Base-by-base conservation (phyloP, 2,329 filamentous ascomycete species). In the Geoglossum cookeanum region DNA sequence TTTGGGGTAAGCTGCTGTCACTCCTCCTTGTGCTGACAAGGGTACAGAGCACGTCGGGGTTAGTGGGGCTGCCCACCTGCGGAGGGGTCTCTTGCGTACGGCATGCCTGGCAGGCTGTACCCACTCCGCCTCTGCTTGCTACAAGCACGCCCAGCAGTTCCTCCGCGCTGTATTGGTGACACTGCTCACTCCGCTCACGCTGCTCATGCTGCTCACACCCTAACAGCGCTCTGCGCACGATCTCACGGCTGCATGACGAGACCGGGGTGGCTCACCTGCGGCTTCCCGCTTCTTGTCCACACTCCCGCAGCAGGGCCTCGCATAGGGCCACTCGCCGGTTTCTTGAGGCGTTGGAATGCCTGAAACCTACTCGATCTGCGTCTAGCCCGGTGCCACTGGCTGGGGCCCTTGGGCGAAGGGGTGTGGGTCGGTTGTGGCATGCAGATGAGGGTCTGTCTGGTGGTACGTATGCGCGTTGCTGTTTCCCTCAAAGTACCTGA, bases 101-200 rank as follows among this genome's bases (percentile, higher is more conserved):
- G 7, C 15, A 37, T 32, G 44, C 30, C 54, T 55, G 35, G 35
- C 35, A 56, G 54, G 53, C 58, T 57, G 15, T 57, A 58, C 52
- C 54, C 22, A 35, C 30, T 22, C 51, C 57, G 27, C 55, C 27
- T 30, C 4, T 22, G 22, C 33, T 45, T 22, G 13, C 42, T 9
- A 22, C 17, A 6, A 22, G 9, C 42, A 45, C 22, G 17, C 42
- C 42, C 17, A 17, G 42, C 22, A 45, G 42, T 13, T 17, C 17
- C 22, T 22, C 42, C 42, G 42, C n/a, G n/a, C 42, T 45, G 42
- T n/a, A 45, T 17, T 45, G 35, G 49, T 32, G 49, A 35, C 30
- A n/a, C 15, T 52, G 22, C 22, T 22, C 22, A 22, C 22, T n/a
- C n/a, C n/a, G n/a, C n/a, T n/a, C n/a, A 35, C 30, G 2, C 15